Conservation (phyloP, 2,329 filamentous ascomycete genomes). For the Helotiales sp. region DNA sequence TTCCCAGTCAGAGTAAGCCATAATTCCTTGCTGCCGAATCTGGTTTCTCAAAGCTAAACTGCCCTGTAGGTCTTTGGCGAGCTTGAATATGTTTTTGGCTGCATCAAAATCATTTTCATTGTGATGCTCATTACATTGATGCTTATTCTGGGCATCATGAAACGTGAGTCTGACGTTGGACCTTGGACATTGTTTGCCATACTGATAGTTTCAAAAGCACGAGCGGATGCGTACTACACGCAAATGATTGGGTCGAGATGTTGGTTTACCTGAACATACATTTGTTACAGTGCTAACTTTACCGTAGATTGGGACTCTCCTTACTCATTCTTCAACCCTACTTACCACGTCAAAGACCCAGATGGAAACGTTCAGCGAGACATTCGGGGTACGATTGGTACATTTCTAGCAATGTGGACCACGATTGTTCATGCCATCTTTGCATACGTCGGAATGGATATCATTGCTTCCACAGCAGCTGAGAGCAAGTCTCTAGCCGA, state of each 20-base stretch:
- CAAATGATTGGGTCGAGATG: constrained; percentile 45
- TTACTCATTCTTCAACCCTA: constrained; percentile 47
- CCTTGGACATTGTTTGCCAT: background rate
- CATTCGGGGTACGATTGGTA: constrained; percentile 45
- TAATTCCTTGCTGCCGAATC: background rate
- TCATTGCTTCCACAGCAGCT: constrained; percentile 47
- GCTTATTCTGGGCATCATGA: constrained; percentile 47
- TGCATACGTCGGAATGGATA: constrained; percentile 48
- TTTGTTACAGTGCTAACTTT: background rate
- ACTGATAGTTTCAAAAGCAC: constrained; percentile 38
- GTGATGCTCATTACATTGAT: constrained; percentile 46
- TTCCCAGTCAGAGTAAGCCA: constrained; percentile 45
- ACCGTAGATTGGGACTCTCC: constrained; percentile 44
- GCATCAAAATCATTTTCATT: constrained; percentile 47
- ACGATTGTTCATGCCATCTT: constrained; percentile 47
- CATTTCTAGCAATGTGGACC: constrained; percentile 48
- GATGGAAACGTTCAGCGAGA: constrained; percentile 39
- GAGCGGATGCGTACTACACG: constrained; percentile 45
- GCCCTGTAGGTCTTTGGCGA: constrained; percentile 41
- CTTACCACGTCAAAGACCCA: constrained; percentile 44
- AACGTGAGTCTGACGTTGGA: constrained; percentile 40
- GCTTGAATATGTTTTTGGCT: constrained; percentile 47
- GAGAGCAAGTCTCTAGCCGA: constrained; percentile 45
- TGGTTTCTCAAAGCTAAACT: background rate
- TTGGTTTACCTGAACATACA: constrained; percentile 26